Evolutionary conservation across 2,329 filamentous ascomycete genomes (phyloP).

Genomic region (Trichoderma lentiforme): DNA sequence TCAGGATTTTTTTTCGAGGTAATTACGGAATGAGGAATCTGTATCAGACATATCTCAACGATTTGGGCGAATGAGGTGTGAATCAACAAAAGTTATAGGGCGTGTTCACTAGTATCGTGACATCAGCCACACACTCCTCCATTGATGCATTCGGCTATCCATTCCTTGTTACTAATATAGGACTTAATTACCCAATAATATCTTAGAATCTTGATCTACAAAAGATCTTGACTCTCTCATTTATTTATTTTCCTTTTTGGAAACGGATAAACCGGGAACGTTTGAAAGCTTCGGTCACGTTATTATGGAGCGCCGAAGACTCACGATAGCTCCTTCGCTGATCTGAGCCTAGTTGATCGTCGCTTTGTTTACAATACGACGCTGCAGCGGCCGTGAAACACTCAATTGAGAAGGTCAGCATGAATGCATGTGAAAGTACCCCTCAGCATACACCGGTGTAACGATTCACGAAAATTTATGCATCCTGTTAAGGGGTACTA

Average conservation of each 20-base stretch:
- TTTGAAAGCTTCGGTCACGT: neutral
- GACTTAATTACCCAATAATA: neutral
- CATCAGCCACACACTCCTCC: neutral
- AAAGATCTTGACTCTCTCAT: neutral
- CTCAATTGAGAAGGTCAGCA: slow-evolving; percentile 14
- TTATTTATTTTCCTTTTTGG: neutral
- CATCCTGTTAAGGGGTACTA: neutral
- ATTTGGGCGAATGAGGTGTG: neutral
- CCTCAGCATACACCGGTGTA: neutral
- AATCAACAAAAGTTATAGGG: neutral
- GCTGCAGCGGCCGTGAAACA: neutral
- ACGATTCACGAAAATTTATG: neutral
- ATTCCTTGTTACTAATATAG: neutral
- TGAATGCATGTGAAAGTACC: neutral
- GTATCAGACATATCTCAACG: neutral
- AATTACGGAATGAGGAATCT: no score
- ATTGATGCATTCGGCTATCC: neutral
- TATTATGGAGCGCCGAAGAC: neutral
- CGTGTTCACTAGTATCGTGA: neutral
- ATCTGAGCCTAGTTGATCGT: slow-evolving; percentile 5
- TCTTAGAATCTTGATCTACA: neutral
- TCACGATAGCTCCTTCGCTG: neutral
- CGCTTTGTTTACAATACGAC: neutral
- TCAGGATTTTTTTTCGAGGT: no score
- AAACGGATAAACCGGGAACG: neutral